Evolutionary conservation across 1,139 yeast species (phyloP), one percentile per base, ranked within the genome.

Genomic region (Kurtzmaniella quercitrusa): DNA sequence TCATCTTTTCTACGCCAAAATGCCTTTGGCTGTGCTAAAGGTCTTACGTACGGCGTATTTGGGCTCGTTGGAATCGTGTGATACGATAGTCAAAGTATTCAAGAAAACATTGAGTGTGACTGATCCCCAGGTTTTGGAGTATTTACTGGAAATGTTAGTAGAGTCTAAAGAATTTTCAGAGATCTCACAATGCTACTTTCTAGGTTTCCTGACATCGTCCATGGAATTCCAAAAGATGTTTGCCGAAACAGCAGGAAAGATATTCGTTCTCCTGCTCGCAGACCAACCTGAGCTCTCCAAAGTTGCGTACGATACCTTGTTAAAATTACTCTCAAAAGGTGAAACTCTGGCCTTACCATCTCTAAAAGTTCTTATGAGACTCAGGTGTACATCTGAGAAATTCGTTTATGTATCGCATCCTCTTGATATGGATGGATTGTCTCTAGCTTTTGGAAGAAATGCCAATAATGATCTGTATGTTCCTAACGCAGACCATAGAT

Each of bases 341-440:
- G 38, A 36, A 21, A 21, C 15, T 6, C 38, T 36, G 38, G 38
- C 38, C 24, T 2, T 36, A 11, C 38, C 38, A 17, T 19, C 38
- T 12, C 15, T 36, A 3, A 36, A 27, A n/a, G 38, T 36, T 16
- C 60, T 85, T 44, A 65, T 77, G 14, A 67, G 91, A 46, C 62
- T 85, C 1, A 66, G 94, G 43, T 70, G 68, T 1, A 77, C 85
- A 1, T 55, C 65, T 3, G 74, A 72, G 31, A 70, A 70, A 12
- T 62, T 60, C 29, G 59, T 84, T 1, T 79, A 70, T 52, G 63
- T 85, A 38, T 66, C 80, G 0, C 66, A 71, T 12, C 86, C 88
- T 3, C 62, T 63, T 1, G 88, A 85, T 54, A 79, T 83, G 72
- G 84, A 79, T 42, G 90, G 89, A 0, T 62, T 85, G 24, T 77